Percentiles rank a stretch among this genome's conserved stretches.
These are phyloP conservation scores for Lactarius vividus DNA, from an alignment of 768 basidiomycete genomes.

Conservation along the genomic window DNA sequence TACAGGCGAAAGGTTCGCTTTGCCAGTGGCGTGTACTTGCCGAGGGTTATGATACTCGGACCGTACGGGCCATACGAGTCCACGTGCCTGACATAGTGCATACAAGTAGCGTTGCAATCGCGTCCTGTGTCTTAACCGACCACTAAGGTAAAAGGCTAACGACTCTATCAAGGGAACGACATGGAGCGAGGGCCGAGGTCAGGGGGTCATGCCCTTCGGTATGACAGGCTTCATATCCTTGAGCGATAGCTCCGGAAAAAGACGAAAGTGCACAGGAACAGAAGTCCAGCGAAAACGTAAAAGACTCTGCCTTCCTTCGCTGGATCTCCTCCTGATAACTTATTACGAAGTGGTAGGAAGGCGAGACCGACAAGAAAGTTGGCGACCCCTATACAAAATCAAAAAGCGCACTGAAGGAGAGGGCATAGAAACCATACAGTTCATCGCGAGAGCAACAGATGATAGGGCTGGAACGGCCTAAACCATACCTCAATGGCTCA, in stretches of 20 bases:
- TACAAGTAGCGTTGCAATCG: not conserved
- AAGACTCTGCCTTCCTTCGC: constrained; percentile 84
- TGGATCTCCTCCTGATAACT: constrained; percentile 57
- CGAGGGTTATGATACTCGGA: not conserved
- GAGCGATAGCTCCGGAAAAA: constrained; percentile 35
- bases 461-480: constrained; percentile 34
- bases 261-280: constrained; percentile 38
- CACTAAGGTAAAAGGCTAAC: not conserved
- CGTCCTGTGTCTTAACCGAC: not conserved
- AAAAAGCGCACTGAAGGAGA: not conserved
- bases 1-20: too few species aligned
- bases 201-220: not conserved
- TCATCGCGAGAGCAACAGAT: constrained; percentile 33
- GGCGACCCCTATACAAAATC: constrained; percentile 56
- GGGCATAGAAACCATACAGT: constrained; percentile 19
- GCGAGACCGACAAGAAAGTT: constrained; percentile 84
- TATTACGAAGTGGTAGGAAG: constrained; percentile 81
- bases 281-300: constrained; percentile 69
- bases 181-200: not conserved
- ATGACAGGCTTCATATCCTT: not conserved
- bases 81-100: too few species aligned
- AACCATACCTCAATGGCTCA: not conserved
- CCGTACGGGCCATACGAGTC: not conserved
- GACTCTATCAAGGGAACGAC: not conserved
- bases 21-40: too few species aligned